Evolutionary conservation across 1,284 basidiomycete species (phyloP).

Genomic region (Austroboletus novae-zelandiae): DNA sequence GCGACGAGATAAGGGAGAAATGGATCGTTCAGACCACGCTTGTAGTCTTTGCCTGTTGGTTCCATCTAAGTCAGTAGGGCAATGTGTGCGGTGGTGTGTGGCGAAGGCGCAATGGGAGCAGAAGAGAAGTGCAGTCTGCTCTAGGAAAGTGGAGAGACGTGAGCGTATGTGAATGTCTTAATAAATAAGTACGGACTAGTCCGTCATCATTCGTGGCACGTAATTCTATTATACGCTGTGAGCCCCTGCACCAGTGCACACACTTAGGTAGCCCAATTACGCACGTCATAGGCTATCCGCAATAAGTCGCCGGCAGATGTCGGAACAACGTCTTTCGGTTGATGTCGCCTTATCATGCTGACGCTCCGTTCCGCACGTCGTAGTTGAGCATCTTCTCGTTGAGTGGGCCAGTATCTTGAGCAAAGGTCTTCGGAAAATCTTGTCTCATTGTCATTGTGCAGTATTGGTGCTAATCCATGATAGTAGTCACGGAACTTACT

Average conservation of each 20-base stretch:
- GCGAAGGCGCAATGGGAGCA: constrained; percentile 12
- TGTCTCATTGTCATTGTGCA: constrained; percentile 67
- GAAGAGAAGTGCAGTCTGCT: constrained; percentile 48
- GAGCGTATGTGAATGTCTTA: constrained; percentile 41
- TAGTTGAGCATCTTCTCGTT: constrained; percentile 51
- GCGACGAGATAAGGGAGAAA: constrained; percentile 52
- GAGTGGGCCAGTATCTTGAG: constrained; percentile 78
- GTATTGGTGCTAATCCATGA: constrained; percentile 54
- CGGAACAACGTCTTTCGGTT: constrained; percentile 69
- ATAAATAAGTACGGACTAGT: constrained; percentile 63
- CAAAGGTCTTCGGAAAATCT: constrained; percentile 50
- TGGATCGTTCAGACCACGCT: constrained; percentile 28
- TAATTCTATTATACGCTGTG: constrained; percentile 47
- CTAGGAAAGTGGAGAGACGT: constrained; percentile 1
- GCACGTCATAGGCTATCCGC: constrained; percentile 76
- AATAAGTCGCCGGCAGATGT: constrained; percentile 77
- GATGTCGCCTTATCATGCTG: constrained; percentile 75
- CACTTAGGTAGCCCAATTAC: constrained; percentile 11
- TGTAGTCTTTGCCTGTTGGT: constrained; percentile 20
- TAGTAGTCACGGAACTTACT: too few species aligned
- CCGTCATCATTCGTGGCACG: constrained; percentile 73
- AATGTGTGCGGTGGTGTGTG: constrained; percentile 4
- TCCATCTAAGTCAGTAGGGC: constrained; percentile 21
- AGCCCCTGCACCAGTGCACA: constrained; percentile 1
- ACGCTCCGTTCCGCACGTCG: constrained; percentile 75